Conservation (phyloP, 495 filamentous ascomycete species). For the Trichoderma virens region DNA sequence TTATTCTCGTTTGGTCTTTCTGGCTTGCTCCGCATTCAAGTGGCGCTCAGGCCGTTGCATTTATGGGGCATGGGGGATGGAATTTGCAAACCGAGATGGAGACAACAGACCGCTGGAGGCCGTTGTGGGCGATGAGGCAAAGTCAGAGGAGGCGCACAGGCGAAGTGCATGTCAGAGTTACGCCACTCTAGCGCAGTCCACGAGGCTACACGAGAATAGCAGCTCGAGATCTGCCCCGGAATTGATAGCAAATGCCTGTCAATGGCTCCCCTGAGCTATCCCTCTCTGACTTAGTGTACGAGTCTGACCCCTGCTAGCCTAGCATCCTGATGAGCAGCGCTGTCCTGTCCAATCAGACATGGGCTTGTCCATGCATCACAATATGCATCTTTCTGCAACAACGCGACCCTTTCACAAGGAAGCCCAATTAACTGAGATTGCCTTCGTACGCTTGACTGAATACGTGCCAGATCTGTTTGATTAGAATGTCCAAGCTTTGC, state of each 20-base stretch:
- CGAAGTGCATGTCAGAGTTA: not conserved
- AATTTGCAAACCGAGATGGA: not conserved
- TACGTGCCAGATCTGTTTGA: not conserved
- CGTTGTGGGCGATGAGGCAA: not conserved
- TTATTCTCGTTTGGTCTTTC: not conserved
- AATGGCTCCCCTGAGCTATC: not conserved
- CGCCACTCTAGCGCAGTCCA: not conserved
- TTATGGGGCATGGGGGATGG: not conserved
- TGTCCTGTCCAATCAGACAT: not conserved
- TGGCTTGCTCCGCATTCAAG: not conserved
- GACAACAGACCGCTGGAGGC: not conserved
- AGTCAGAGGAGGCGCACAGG: not conserved
- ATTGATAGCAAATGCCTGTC: not conserved
- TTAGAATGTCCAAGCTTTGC: not conserved
- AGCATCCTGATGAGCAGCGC: not conserved
- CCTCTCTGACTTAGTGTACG: constrained; percentile 21
- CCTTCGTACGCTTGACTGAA: not conserved
- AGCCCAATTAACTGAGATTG: not conserved
- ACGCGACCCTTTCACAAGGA: not conserved
- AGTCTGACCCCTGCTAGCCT: constrained; percentile 12
- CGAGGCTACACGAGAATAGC: not conserved
- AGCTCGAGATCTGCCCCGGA: not conserved
- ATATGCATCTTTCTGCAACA: not conserved
- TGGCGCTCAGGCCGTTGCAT: not conserved
- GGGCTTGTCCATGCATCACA: not conserved